Conservation (phyloP, 2,329 filamentous ascomycete genomes). For the Pleurostoma richardsiae region DNA sequence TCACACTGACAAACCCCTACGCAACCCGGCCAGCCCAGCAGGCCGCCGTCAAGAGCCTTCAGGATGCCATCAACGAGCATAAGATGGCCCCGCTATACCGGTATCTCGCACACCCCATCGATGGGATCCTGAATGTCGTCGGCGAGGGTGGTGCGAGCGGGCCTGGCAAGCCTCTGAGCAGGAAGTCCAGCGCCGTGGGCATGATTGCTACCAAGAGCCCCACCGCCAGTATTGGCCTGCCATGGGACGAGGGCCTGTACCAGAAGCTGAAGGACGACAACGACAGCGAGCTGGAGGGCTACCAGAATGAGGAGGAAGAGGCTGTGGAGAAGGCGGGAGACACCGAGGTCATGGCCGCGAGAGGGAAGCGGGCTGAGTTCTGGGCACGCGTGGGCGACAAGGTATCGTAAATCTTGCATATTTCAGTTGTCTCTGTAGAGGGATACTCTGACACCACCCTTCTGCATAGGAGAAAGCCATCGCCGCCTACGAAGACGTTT, state of each 20-base stretch:
- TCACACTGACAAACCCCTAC: constrained; percentile 78
- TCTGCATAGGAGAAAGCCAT: constrained; percentile 79
- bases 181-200: constrained; percentile 66
- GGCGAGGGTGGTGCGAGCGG: constrained; percentile 56
- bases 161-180: constrained; percentile 53
- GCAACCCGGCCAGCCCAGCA: constrained; percentile 63
- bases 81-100: constrained; percentile 87
- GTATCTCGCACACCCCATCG: constrained; percentile 74
- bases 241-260: constrained; percentile 91
- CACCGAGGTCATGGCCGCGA: constrained; percentile 86
- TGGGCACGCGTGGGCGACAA: constrained; percentile 96
- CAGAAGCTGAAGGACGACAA: constrained; percentile 72
- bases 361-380: constrained; percentile 93
- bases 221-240: constrained; percentile 60
- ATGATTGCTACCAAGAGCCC: constrained; percentile 70
- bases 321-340: constrained; percentile 94
- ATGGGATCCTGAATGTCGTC: constrained; percentile 73
- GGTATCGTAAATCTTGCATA: constrained; percentile 41
- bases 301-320: constrained; percentile 87
- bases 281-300: constrained; percentile 67
- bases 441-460: constrained; percentile 9
- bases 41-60: constrained; percentile 65
- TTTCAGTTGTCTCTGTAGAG: neutral
- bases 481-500: constrained; percentile 83
- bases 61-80: constrained; percentile 77